phyloP scores from a whole-genome alignment of 805 yeast genomes.

The Middelhovenomyces tepae region DNA sequence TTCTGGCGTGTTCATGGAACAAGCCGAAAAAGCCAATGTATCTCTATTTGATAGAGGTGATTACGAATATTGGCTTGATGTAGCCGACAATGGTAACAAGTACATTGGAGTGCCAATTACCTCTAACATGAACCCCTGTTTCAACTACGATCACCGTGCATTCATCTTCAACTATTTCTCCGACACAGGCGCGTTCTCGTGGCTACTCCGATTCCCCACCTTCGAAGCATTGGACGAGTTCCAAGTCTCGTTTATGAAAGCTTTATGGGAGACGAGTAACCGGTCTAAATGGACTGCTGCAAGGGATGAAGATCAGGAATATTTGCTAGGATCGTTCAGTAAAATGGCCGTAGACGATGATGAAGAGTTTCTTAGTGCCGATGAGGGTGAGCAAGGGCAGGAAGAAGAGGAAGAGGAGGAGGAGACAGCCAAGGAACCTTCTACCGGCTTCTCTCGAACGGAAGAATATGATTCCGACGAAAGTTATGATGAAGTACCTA shows the following conservation, averaged over 20 bases:
- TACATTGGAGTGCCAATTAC: slow-evolving; percentile 36
- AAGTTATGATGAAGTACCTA: slow-evolving; percentile 20
- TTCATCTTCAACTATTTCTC: slow-evolving; percentile 57
- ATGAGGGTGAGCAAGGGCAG: slow-evolving; percentile 27
- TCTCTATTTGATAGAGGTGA: slow-evolving; percentile 37
- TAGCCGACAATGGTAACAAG: slow-evolving; percentile 25
- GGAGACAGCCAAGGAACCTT: slow-evolving; percentile 7
- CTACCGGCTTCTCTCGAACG: slow-evolving; percentile 15
- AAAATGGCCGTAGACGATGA: slow-evolving; percentile 31
- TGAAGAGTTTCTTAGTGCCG: slow-evolving; percentile 25
- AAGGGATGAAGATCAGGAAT: slow-evolving; percentile 40
- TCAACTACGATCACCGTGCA: slow-evolving; percentile 46
- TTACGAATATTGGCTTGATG: slow-evolving; percentile 47
- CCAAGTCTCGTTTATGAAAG: slow-evolving; percentile 42
- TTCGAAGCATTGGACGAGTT: slow-evolving; percentile 38
- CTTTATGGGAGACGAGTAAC: slow-evolving; percentile 56
- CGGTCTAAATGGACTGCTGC: slow-evolving; percentile 38
- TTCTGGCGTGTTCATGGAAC: slow-evolving; percentile 39
- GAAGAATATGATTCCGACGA: slow-evolving; percentile 23
- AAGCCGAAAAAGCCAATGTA: slow-evolving; percentile 29
- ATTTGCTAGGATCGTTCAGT: slow-evolving; percentile 46
- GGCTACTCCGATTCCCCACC: slow-evolving; percentile 48
- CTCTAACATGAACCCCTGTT: slow-evolving; percentile 54
- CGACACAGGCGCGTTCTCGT: slow-evolving; percentile 41
- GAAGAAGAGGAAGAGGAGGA: slow-evolving; percentile 27